These are phyloP conservation scores for Daedaleopsis sinensis DNA, from an alignment of 768 basidiomycete species.

Conservation along the genomic window DNA sequence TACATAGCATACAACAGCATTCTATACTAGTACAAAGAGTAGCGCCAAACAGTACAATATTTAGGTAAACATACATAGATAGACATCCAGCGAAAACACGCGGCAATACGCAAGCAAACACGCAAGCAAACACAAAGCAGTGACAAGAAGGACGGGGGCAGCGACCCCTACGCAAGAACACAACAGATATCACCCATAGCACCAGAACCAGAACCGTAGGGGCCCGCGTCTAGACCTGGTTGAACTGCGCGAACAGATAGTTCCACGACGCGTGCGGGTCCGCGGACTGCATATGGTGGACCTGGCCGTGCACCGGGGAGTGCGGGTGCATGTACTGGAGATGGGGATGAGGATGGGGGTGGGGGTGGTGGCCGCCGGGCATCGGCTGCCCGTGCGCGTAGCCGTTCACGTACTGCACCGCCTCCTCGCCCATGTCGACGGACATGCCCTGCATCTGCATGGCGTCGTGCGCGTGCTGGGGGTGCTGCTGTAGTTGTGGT, in stretches of 20 bases:
- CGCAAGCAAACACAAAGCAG: neutral
- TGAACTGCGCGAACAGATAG: conserved; percentile 30
- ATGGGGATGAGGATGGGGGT: too few relatives aligned
- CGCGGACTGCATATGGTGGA: neutral
- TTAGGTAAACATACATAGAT: neutral
- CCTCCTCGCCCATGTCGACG: conserved; percentile 18
- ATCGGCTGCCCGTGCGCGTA: conserved; percentile 12
- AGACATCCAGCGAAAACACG: neutral
- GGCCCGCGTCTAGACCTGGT: conserved; percentile 14
- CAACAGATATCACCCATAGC: neutral
- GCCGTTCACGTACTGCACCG: conserved; percentile 14
- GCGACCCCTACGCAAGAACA: neutral
- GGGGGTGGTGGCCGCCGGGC: neutral
- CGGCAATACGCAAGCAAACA: neutral
- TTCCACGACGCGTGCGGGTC: conserved; percentile 31
- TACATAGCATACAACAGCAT: too few relatives aligned
- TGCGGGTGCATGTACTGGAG: conserved; percentile 9
- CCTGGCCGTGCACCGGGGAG: too few relatives aligned
- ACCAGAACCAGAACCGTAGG: neutral
- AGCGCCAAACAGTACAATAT: too few relatives aligned
- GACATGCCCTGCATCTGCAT: conserved; percentile 25
- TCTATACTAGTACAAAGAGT: too few relatives aligned
- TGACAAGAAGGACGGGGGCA: neutral
- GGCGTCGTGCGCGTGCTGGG: conserved; percentile 1
- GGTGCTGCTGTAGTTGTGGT: conserved; percentile 1